Conservation (phyloP, 202 grass and related monocot species). For the Saccharum hybrid region DNA sequence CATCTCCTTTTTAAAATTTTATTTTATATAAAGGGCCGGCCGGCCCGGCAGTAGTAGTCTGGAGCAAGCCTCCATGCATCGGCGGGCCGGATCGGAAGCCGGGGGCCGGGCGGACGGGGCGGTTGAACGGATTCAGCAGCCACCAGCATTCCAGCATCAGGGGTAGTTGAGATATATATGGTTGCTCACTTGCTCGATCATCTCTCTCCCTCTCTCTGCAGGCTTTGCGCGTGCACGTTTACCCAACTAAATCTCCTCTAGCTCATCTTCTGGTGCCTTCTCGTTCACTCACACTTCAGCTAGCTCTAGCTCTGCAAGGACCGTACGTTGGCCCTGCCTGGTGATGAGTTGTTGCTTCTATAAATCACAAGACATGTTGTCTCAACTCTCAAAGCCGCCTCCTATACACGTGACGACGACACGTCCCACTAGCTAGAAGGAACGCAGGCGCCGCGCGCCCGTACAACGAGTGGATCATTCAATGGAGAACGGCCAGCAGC, state of each 20-base stretch:
- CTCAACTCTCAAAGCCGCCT: not conserved
- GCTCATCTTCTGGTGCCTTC: conserved; percentile 44
- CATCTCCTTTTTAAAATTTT: not conserved
- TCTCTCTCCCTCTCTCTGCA: conserved; percentile 28
- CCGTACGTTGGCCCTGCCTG: not conserved
- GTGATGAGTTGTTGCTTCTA: not conserved
- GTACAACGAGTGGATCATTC: not conserved
- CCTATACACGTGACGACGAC: not conserved
- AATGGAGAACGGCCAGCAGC: conserved; percentile 48
- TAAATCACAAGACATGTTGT: conserved; percentile 43
- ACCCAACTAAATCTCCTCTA: conserved; percentile 53
- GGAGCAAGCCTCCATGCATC: conserved; percentile 29
- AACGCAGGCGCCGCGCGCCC: not conserved
- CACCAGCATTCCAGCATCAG: not conserved
- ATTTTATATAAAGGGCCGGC: no score
- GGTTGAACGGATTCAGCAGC: conserved; percentile 33
- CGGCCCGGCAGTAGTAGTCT: no score
- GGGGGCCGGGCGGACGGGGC: conserved; percentile 53
- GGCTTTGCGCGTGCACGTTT: conserved; percentile 47
- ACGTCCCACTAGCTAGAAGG: not conserved
- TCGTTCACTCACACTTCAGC: conserved; percentile 23
- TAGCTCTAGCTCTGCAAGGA: not conserved
- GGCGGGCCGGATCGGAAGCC: not conserved
- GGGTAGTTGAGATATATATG: conserved; percentile 38
- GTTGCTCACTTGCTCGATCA: conserved; percentile 25